Evolutionary conservation across 257 asterid species (phyloP).

Genomic region (Primulina huaijiensis): DNA sequence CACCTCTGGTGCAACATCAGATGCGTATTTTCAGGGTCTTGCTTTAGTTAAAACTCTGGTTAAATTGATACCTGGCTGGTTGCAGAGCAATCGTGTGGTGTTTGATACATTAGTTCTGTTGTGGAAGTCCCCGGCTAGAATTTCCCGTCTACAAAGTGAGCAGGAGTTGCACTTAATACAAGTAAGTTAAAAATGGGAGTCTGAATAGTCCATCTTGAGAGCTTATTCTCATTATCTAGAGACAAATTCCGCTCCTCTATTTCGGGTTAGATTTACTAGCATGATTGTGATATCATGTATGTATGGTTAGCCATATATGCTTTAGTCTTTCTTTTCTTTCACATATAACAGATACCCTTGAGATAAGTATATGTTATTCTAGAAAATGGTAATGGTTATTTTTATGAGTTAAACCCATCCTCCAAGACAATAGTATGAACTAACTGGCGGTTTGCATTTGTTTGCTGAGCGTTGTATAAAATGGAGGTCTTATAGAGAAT

Average conservation of each 20-base stretch:
- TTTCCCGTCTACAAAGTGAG: conserved; percentile 79
- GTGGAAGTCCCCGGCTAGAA: conserved; percentile 94
- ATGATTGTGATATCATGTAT: not conserved
- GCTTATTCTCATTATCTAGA: not conserved
- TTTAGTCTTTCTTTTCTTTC: not conserved
- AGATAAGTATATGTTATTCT: not conserved
- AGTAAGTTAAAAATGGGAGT: conserved; percentile 47
- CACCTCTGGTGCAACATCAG: conserved; percentile 52
- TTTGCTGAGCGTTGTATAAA: conserved; percentile 7
- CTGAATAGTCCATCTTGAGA: conserved; percentile 16
- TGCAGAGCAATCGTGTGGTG: conserved; percentile 78
- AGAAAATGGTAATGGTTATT: not conserved
- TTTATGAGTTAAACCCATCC: conserved; percentile 10
- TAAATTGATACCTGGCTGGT: conserved; percentile 96
- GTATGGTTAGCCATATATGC: not conserved
- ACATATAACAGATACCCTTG: not conserved
- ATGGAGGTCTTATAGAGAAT: too few relatives aligned
- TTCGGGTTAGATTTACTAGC: not conserved
- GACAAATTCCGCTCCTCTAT: too few relatives aligned
- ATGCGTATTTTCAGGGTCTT: conserved; percentile 98
- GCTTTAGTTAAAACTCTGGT: conserved; percentile 87
- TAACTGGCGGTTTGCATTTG: not conserved
- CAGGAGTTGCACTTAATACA: conserved; percentile 93
- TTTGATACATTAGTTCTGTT: conserved; percentile 81
- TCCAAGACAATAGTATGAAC: not conserved